Evolutionary conservation across 2,329 filamentous ascomycete genomes (phyloP).

Genomic region (Monilinia vaccinii-corymbosi): DNA sequence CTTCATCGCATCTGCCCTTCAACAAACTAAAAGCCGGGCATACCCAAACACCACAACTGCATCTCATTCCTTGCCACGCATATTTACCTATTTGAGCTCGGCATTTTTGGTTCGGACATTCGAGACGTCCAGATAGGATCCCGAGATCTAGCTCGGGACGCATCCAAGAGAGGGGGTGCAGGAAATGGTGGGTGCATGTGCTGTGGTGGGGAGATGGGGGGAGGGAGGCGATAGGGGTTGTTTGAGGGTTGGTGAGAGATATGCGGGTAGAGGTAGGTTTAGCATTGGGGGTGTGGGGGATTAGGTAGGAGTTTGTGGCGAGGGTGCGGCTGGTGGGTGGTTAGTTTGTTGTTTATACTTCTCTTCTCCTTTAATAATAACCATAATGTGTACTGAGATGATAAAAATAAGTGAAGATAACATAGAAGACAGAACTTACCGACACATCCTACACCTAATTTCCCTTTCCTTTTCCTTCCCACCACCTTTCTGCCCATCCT

Average conservation of each 20-base stretch:
- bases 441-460: slow-evolving; percentile 85
- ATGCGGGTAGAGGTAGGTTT: slow-evolving; percentile 21
- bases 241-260: slow-evolving; percentile 11
- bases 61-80: slow-evolving; percentile 91
- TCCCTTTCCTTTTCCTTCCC: slow-evolving; percentile 35
- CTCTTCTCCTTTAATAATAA: background rate
- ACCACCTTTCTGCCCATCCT: slow-evolving; percentile 18
- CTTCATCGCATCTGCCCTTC: slow-evolving; percentile 72
- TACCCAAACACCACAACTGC: slow-evolving; percentile 84
- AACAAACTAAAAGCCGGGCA: slow-evolving; percentile 84
- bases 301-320: slow-evolving; percentile 52
- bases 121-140: slow-evolving; percentile 71
- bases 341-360: background rate
- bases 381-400: background rate
- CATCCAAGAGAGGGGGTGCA: slow-evolving; percentile 96
- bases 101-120: slow-evolving; percentile 73
- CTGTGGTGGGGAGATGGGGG: slow-evolving; percentile 20
- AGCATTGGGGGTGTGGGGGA: slow-evolving; percentile 38
- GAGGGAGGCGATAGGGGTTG: slow-evolving; percentile 22
- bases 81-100: slow-evolving; percentile 81
- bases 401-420: background rate
- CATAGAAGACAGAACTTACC: slow-evolving; percentile 33
- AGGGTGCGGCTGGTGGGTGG: slow-evolving; percentile 37
- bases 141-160: slow-evolving; percentile 70
- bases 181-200: slow-evolving; percentile 75